Conservation (phyloP, 768 basidiomycete species). For the Calocera viscosa region DNA sequence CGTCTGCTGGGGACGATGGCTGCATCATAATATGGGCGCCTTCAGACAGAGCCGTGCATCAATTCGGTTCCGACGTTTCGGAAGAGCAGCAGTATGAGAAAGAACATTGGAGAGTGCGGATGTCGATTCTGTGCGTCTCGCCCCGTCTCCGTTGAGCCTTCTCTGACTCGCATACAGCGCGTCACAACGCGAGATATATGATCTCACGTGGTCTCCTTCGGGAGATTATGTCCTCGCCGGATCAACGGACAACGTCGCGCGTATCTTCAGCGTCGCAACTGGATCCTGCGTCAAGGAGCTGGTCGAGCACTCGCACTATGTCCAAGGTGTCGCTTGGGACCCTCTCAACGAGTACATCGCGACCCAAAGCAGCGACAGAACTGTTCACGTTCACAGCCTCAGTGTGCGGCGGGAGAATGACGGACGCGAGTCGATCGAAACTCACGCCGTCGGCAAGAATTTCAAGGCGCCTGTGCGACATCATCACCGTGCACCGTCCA, state of each 20-base stretch:
- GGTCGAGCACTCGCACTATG: conserved; percentile 89
- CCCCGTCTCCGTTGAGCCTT: background rate
- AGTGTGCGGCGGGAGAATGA: conserved; percentile 29
- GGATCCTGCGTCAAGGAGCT: conserved; percentile 82
- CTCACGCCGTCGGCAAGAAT: conserved; percentile 84
- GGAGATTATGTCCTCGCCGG: conserved; percentile 93
- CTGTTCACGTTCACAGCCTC: conserved; percentile 88
- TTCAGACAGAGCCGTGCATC: conserved; percentile 54
- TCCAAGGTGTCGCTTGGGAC: conserved; percentile 99
- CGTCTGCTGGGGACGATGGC: conserved; percentile 97
- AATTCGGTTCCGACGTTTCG: conserved; percentile 70
- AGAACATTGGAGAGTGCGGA: conserved; percentile 87
- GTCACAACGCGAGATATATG: conserved; percentile 93
- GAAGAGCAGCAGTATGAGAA: conserved; percentile 83
- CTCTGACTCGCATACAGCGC: conserved; percentile 30
- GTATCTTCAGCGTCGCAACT: conserved; percentile 59
- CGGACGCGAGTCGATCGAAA: conserved; percentile 72
- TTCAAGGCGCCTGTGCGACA: conserved; percentile 60
- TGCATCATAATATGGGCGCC: conserved; percentile 96
- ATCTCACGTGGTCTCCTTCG: conserved; percentile 92
- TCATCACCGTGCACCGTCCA: conserved; percentile 21
- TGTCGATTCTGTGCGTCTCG: conserved; percentile 58
- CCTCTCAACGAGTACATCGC: conserved; percentile 94
- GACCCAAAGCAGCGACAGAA: conserved; percentile 89
- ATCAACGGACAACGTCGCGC: conserved; percentile 88